These are phyloP conservation scores for Neospermospora avenae DNA, from an alignment of 2,329 filamentous ascomycete species.

Conservation along the genomic window DNA sequence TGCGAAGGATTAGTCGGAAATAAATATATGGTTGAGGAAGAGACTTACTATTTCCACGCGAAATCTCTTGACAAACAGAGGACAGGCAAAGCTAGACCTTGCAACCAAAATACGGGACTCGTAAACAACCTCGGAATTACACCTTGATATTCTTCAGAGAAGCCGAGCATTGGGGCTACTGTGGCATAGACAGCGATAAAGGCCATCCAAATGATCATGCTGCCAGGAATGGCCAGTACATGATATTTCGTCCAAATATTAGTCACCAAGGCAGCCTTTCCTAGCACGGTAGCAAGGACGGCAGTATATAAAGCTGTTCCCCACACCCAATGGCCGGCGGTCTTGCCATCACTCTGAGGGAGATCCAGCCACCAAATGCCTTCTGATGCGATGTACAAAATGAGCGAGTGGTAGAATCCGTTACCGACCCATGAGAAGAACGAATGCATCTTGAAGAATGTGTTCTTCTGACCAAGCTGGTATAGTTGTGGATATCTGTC, in stretches of 20 bases:
- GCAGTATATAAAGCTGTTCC: conserved; percentile 92
- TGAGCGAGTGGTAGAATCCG: conserved; percentile 90
- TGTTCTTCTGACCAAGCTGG: conserved; percentile 84
- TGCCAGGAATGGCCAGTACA: conserved; percentile 90
- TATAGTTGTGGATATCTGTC: conserved; percentile 97
- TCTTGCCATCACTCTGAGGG: conserved; percentile 72
- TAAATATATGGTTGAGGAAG: too few species aligned
- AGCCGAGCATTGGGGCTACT: conserved; percentile 75
- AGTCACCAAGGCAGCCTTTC: conserved; percentile 90
- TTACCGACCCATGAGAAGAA: conserved; percentile 93
- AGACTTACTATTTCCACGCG: conserved; percentile 80
- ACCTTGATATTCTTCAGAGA: conserved; percentile 82
- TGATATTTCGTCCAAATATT: conserved; percentile 99
- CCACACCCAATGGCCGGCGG: conserved; percentile 96
- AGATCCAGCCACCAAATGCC: conserved; percentile 81
- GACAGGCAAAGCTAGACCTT: conserved; percentile 74
- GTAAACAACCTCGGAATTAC: conserved; percentile 77
- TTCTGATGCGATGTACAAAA: conserved; percentile 84
- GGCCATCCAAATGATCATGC: conserved; percentile 84
- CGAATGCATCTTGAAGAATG: conserved; percentile 89
- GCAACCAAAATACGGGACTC: conserved; percentile 86
- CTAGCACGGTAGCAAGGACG: conserved; percentile 87
- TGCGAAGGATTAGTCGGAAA: conserved; percentile 30
- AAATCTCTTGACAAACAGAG: conserved; percentile 86
- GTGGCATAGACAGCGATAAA: conserved; percentile 87